Conservation (phyloP, 768 basidiomycete genomes). For the Auriculariales sp. region DNA sequence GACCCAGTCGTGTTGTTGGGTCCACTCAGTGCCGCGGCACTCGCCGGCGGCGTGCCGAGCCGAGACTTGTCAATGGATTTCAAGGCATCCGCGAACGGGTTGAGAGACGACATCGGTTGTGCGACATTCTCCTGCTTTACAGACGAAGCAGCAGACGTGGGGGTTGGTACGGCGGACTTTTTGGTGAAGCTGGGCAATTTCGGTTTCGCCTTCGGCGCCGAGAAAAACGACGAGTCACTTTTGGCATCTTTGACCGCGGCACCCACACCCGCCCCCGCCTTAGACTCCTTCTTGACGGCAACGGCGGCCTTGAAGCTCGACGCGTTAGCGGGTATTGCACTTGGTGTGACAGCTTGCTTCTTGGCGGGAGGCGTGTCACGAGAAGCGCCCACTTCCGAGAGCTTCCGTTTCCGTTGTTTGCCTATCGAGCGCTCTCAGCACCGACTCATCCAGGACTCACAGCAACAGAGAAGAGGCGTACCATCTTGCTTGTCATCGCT, state of each 20-base stretch:
- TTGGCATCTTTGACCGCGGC: conserved; percentile 55
- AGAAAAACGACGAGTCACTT: conserved; percentile 80
- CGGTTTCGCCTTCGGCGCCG: conserved; percentile 70
- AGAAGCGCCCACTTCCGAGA: conserved; percentile 25
- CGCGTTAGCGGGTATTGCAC: conserved; percentile 11
- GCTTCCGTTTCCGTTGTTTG: conserved; percentile 57
- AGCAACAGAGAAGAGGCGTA: not conserved
- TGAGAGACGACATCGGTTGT: conserved; percentile 59
- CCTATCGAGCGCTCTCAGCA: not conserved
- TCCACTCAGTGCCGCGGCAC: no score
- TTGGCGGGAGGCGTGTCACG: conserved; percentile 39
- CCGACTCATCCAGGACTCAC: not conserved
- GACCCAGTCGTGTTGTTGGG: conserved; percentile 17
- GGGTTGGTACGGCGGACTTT: conserved; percentile 24
- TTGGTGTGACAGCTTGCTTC: conserved; percentile 39
- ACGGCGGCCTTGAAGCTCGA: conserved; percentile 21
- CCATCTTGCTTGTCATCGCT: not conserved
- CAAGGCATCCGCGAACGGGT: conserved; percentile 74
- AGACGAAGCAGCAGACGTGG: conserved; percentile 14
- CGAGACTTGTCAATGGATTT: conserved; percentile 55
- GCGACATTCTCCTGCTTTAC: conserved; percentile 55
- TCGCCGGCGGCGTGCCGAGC: conserved; percentile 44
- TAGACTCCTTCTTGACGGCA: conserved; percentile 45
- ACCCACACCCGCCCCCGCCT: conserved; percentile 13
- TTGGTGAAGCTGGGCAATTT: conserved; percentile 82